Evolutionary conservation across 192 early-diverging fungal species (phyloP), one percentile per base, ranked within the genome.

Genomic region (Spizellomyces punctatus): DNA sequence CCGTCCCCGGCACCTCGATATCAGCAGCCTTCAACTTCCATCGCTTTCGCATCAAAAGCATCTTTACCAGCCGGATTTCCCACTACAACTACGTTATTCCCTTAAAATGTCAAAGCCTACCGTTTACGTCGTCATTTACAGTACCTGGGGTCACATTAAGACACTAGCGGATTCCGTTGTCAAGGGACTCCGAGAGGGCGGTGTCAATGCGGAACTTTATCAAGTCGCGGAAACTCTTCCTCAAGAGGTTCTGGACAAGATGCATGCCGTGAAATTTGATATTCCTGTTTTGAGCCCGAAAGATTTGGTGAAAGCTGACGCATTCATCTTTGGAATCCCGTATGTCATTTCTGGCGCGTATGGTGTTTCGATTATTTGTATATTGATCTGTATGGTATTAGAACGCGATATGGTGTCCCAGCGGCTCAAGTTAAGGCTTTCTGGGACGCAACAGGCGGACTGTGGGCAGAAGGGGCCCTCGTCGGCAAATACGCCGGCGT

Each of bases 361-460:
- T 6, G n/a, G 10, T 36, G 12, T 7, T 19, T 42, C 49, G 22
- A 46, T 14, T 17, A 12, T 27, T 46, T 10, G 8, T 27, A 16
- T 56, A 41, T 7, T n/a, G 21, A 2, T 22, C 42, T 66, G 10
- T 46, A 14, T 19, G 8, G 41, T 22, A 55, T 12, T 46, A 78
- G 77, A 42, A 80, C 78, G 27, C 81, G 91, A 8, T 95, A 86
- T 70, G 92, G 93, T 46, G 74, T 65, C 5, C 63, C 85, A 16
- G 86, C 94, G n/a, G 90, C 92, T 19, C 93, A 95, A 70, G 78
- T 93, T 68, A 92, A 91, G 83, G 67, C 89, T 50, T 89, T 89
- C 84, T 83, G 82, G 69, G 89, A 90, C 76, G 67, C 83, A 4
- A 90, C 88, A 6, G 89, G 89, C 16, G 71, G 76, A 19, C 80